Evolutionary conservation across 306 rosid genomes (phyloP), one percentile per base, ranked within the genome.

Genomic region (Corylus avellana): DNA sequence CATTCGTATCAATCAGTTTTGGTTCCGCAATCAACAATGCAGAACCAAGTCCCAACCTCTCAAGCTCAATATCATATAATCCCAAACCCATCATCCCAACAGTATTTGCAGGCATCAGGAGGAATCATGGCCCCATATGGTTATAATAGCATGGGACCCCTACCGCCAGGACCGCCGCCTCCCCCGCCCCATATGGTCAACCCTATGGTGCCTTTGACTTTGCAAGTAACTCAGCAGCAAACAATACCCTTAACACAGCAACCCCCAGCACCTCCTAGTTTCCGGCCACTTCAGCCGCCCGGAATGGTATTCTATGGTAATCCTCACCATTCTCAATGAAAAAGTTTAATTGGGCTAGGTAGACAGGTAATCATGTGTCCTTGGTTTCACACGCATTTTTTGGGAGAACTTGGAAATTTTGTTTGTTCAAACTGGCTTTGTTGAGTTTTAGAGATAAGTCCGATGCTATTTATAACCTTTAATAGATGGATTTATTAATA

Each of bases 201-300:
- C 67, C 83, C 90, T 51, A 84, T 90, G 88, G 77, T 84, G 78
- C 90, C 97, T 76, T 54, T 88, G 81, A 22, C 84, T 9, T 88
- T 85, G 80, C 89, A 85, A 76, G 64, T 81, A 53, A 73, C 83
- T 12, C 96, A 81, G 61, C 90, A 87, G 35, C 97, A 87, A 76
- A 86, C 75, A 7, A 49, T 87, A 72, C 81, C 90, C 16, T 57
- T 85, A 67, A 42, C 80, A 0, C 91, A 87, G 81, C 91, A 82
- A 61, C 85, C 85, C 71, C 91, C 89, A 0, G 84, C 82, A n/a
- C 88, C 91, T 10, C 98, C 96, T 58, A 84, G 87, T 85, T 94
- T 94, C 80, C 90, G 89, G 85, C 92, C 97, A 8, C 92, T 88
- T 84, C 97, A 88, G 76, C 94, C 93, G 2, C 92, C 97, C 0